These are phyloP conservation scores for Graphium sp. DNA, from an alignment of 2,329 filamentous ascomycete species.

Conservation along the genomic window DNA sequence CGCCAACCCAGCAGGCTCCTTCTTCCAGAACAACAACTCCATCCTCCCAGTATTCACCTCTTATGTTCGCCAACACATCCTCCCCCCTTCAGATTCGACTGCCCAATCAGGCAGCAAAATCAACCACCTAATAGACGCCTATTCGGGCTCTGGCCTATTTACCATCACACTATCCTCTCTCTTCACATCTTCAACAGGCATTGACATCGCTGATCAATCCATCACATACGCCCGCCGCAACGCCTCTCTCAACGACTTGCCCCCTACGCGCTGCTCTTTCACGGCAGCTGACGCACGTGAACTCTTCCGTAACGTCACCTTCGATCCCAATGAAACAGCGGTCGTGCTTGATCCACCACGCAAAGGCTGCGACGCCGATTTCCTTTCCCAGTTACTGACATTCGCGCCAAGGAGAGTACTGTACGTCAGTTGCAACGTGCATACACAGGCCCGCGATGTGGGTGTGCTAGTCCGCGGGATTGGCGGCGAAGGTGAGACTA, in stretches of 20 bases:
- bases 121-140: constrained; percentile 88
- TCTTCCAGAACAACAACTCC: constrained; percentile 99
- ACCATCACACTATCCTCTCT: constrained; percentile 79
- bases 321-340: constrained; percentile 65
- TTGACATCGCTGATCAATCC: constrained; percentile 70
- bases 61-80: constrained; percentile 69
- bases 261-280: constrained; percentile 55
- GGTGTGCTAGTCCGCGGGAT: constrained; percentile 66
- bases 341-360: constrained; percentile 95
- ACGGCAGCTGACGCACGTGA: constrained; percentile 74
- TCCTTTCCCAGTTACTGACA: constrained; percentile 61
- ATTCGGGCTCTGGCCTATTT: constrained; percentile 94
- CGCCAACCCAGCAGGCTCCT: constrained; percentile 79
- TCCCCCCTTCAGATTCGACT: constrained; percentile 27
- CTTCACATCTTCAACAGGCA: constrained; percentile 73
- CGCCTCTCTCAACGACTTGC: constrained; percentile 58
- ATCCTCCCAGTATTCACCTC: constrained; percentile 76
- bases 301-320: constrained; percentile 62
- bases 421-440: constrained; percentile 96
- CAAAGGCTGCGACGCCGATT: constrained; percentile 81
- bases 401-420: constrained; percentile 69
- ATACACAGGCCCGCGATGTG: constrained; percentile 89
- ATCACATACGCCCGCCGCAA: constrained; percentile 70
- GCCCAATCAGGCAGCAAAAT: constrained; percentile 23
- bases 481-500: constrained; percentile 12